Evolutionary conservation across 306 rosid species (phyloP).

Genomic region (Vigna angularis): DNA sequence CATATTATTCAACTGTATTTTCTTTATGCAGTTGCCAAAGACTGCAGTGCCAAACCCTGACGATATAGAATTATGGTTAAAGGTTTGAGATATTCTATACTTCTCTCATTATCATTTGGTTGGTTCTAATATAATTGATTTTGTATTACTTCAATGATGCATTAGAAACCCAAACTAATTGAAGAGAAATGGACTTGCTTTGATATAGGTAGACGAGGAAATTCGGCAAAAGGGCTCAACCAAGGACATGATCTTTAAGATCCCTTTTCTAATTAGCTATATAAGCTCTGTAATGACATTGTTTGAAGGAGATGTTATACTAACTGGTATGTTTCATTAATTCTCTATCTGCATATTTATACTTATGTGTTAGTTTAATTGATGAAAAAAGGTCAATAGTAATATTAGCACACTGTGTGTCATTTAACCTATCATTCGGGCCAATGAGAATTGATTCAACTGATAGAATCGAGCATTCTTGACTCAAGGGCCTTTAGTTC

Average conservation of each 20-base stretch:
- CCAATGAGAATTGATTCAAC: background rate
- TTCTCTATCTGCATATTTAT: slow-evolving; percentile 20
- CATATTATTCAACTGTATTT: slow-evolving; percentile 25
- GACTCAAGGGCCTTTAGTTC: background rate
- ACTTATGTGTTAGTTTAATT: background rate
- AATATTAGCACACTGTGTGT: background rate
- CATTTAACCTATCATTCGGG: background rate
- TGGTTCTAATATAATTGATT: slow-evolving; percentile 17
- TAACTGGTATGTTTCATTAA: slow-evolving; percentile 64
- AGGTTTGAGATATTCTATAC: slow-evolving; percentile 59
- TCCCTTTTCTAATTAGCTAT: slow-evolving; percentile 91
- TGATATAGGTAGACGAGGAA: slow-evolving; percentile 80
- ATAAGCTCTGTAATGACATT: slow-evolving; percentile 86
- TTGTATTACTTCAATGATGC: slow-evolving; percentile 32
- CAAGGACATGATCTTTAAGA: slow-evolving; percentile 91
- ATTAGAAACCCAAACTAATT: slow-evolving; percentile 33
- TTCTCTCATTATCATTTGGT: background rate
- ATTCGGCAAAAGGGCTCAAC: slow-evolving; percentile 94
- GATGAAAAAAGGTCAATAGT: background rate
- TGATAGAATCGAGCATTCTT: background rate
- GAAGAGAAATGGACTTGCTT: slow-evolving; percentile 32
- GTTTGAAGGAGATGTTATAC: slow-evolving; percentile 94
- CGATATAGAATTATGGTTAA: slow-evolving; percentile 84
- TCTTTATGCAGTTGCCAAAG: slow-evolving; percentile 73
- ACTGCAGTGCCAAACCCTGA: slow-evolving; percentile 78